phyloP scores from a whole-genome alignment of 2,329 filamentous ascomycete genomes.

The Setomelanomma holmii region DNA sequence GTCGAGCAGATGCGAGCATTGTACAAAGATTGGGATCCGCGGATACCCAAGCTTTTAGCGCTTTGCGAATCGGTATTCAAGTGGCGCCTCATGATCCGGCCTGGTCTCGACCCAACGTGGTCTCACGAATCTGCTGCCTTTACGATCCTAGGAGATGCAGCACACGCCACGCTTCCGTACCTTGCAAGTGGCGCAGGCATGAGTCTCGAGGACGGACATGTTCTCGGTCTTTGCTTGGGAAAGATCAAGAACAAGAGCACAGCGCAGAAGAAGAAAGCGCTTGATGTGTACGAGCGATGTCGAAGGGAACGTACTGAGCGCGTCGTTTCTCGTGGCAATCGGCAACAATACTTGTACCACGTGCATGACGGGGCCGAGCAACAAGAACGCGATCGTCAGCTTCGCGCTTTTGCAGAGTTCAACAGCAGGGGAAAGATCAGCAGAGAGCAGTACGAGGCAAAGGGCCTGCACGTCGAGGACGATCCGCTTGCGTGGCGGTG shows the following conservation, averaged over 20 bases:
- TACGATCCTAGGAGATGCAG: constrained; percentile 68
- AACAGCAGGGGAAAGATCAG: constrained; percentile 35
- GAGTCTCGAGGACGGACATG: constrained; percentile 67
- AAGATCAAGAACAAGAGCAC: constrained; percentile 51
- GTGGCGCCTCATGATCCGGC: constrained; percentile 66
- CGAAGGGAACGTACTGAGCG: constrained; percentile 65
- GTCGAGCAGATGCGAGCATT: constrained; percentile 62
- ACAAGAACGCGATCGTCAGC: constrained; percentile 56
- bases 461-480: constrained; percentile 29
- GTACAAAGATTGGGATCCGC: constrained; percentile 66
- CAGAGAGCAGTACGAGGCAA: constrained; percentile 22
- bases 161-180: constrained; percentile 71
- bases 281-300: constrained; percentile 63
- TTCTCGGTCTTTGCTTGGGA: constrained; percentile 63
- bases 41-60: constrained; percentile 60
- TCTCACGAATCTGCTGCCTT: constrained; percentile 63
- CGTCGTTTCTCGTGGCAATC: constrained; percentile 66
- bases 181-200: constrained; percentile 65
- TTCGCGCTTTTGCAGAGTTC: constrained; percentile 35
- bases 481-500: constrained; percentile 50
- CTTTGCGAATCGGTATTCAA: constrained; percentile 67
- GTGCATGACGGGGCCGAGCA: constrained; percentile 66
- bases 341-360: constrained; percentile 69
- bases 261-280: constrained; percentile 46
- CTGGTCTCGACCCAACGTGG: constrained; percentile 62